phyloP scores from a whole-genome alignment of 495 filamentous ascomycete species.

The Neurospora pannonica region DNA sequence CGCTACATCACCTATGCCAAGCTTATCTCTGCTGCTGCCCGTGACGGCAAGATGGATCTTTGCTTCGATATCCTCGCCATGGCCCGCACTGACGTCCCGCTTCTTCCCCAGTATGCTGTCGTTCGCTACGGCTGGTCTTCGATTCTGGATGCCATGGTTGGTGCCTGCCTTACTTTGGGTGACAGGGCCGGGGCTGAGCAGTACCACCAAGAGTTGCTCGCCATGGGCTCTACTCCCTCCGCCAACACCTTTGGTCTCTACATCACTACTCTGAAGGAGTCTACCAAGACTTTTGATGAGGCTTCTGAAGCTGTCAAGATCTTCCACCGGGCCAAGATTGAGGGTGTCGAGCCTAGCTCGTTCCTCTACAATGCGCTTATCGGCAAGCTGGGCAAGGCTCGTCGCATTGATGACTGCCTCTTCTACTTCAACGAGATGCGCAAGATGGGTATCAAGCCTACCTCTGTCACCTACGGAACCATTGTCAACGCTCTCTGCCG shows the following conservation, averaged over 20 bases:
- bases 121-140: constrained; percentile 91
- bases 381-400: constrained; percentile 93
- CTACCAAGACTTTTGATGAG: constrained; percentile 94
- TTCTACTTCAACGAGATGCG: constrained; percentile 99
- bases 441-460: constrained; percentile 81
- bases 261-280: constrained; percentile 95
- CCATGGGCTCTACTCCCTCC: constrained; percentile 80
- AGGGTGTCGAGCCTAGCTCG: constrained; percentile 88
- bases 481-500: constrained; percentile 96
- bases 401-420: constrained; percentile 94
- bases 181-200: constrained; percentile 67
- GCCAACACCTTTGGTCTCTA: constrained; percentile 97
- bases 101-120: constrained; percentile 66
- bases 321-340: constrained; percentile 85
- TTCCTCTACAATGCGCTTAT: constrained; percentile 99
- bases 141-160: constrained; percentile 93
- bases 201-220: constrained; percentile 82
- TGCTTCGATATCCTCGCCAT: constrained; percentile 80
- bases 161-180: constrained; percentile 78
- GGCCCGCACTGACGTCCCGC: constrained; percentile 78
- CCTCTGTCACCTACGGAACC: constrained; percentile 95
- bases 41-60: constrained; percentile 65
- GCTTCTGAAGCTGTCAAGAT: constrained; percentile 94
- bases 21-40: constrained; percentile 82
- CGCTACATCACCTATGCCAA: constrained; percentile 94